Evolutionary conservation across 768 basidiomycete genomes (phyloP).

Genomic region (Sarcomyxa edulis): DNA sequence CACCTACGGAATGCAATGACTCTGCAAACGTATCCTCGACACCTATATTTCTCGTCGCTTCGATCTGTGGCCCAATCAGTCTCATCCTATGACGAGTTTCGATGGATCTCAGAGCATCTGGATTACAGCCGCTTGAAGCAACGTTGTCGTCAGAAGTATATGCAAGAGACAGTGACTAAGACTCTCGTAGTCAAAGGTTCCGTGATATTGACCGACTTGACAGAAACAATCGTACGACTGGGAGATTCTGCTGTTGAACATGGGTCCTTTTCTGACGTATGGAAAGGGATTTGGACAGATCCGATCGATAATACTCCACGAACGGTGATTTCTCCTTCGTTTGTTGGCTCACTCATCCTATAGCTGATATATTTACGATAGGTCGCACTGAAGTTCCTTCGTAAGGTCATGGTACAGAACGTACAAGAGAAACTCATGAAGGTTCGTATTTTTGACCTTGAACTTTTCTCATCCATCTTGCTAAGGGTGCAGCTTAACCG

Average conservation of each 20-base stretch:
- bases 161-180: slow-evolving; percentile 50
- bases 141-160: slow-evolving; percentile 51
- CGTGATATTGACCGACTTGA: slow-evolving; percentile 45
- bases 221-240: slow-evolving; percentile 45
- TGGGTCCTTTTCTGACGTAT: slow-evolving; percentile 58
- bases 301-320: slow-evolving; percentile 32
- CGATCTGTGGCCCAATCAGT: slow-evolving; percentile 46
- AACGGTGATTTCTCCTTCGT: slow-evolving; percentile 20
- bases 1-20: slow-evolving; percentile 56
- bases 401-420: slow-evolving; percentile 44
- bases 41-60: slow-evolving; percentile 50
- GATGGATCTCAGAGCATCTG: slow-evolving; percentile 48
- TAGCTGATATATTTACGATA: slow-evolving; percentile 13
- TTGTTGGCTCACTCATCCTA: neutral
- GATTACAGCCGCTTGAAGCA: slow-evolving; percentile 54
- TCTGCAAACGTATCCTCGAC: slow-evolving; percentile 45
- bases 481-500: neutral
- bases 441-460: slow-evolving; percentile 21
- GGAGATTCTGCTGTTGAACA: slow-evolving; percentile 44
- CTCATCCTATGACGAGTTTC: slow-evolving; percentile 52
- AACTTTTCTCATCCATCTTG: neutral
- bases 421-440: slow-evolving; percentile 48
- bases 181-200: slow-evolving; percentile 46
- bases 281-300: slow-evolving; percentile 53
- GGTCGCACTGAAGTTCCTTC: slow-evolving; percentile 57